Evolutionary conservation across 306 rosid genomes (phyloP), one percentile per base, ranked within the genome.

Genomic region (Inga oerstediana): DNA sequence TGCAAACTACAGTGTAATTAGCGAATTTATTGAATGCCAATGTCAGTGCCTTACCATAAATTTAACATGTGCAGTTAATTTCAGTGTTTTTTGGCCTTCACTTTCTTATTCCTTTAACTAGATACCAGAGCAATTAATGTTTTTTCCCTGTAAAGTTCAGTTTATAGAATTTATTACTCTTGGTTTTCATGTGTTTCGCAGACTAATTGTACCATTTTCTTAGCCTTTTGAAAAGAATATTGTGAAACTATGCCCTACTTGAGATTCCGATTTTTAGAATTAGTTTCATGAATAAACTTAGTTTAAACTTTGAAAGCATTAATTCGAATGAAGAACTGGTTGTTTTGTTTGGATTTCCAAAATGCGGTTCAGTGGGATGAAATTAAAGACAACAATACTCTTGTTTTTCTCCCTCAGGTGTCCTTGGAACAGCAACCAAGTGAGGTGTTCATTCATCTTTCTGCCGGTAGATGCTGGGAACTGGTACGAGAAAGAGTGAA

Each of bases 401-500:
- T 27, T 71, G 66, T 69, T 76, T 61, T 61, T 79, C 44, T 62
- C 20, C 77, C 37, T 14, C 84, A 94, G 98, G 99, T 97, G 81
- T 91, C 90, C 67, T 86, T 94, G 97, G 99, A 97, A 85, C 84
- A 86, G 75, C 87, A 83, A 80, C 89, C 95, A 58, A 85, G 58
- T 69, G 98, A 97, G 92, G 92, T 94, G 83, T 92, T 97, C 86
- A 68, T 92, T 85, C 99, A 97, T 71, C 71, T 88, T 84, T 90
- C 95, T 44, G 93, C 93, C 68, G 78, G 79, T 41, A 89, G 91
- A 83, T 96, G 99, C 90, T 94, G 99, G 99, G 98, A 94, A 82
- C 80, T 96, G 88, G 97, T 96, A 39, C 90, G 99, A 82, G 98
- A 94, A 17, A 91, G 93, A 85, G 97, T 97, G 84, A 97, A 97